These are phyloP conservation scores for Rhodotorula sp. DNA, from an alignment of 1,284 basidiomycete genomes.

Conservation along the genomic window DNA sequence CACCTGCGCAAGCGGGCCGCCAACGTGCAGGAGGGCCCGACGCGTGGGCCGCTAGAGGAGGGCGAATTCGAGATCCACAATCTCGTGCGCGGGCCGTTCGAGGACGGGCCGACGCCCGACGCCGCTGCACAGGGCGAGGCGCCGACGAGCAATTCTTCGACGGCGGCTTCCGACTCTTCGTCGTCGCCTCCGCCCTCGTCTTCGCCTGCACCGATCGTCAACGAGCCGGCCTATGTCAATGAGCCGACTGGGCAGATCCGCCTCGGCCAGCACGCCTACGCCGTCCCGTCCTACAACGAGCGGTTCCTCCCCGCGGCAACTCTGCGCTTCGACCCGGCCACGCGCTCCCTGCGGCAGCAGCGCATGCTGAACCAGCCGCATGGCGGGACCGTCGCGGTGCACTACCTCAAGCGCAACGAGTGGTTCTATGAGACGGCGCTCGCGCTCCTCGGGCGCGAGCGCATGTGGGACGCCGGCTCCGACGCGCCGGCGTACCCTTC, in stretches of 20 bases:
- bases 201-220: background rate
- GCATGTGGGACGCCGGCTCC: constrained; percentile 53
- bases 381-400: constrained; percentile 92
- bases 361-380: constrained; percentile 45
- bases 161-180: background rate
- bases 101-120: constrained; percentile 14
- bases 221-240: constrained; percentile 18
- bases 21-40: constrained; percentile 33
- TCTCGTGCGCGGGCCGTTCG: constrained; percentile 29
- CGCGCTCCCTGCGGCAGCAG: constrained; percentile 28
- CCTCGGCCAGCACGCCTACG: constrained; percentile 38
- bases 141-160: background rate
- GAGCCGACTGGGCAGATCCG: constrained; percentile 37
- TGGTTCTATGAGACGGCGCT: constrained; percentile 95
- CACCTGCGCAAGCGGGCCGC: constrained; percentile 21
- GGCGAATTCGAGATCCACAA: constrained; percentile 35
- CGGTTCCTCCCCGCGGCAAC: constrained; percentile 41
- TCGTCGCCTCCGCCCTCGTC: background rate
- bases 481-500: constrained; percentile 29
- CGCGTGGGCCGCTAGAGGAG: constrained; percentile 14
- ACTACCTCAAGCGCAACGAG: constrained; percentile 94
- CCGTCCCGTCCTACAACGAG: constrained; percentile 32
- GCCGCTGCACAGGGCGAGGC: background rate
- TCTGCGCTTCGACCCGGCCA: constrained; percentile 43
- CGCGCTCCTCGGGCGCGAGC: constrained; percentile 76